These are phyloP conservation scores for Acrocalymma vagum DNA, from an alignment of 2,329 filamentous ascomycete species.

Conservation along the genomic window DNA sequence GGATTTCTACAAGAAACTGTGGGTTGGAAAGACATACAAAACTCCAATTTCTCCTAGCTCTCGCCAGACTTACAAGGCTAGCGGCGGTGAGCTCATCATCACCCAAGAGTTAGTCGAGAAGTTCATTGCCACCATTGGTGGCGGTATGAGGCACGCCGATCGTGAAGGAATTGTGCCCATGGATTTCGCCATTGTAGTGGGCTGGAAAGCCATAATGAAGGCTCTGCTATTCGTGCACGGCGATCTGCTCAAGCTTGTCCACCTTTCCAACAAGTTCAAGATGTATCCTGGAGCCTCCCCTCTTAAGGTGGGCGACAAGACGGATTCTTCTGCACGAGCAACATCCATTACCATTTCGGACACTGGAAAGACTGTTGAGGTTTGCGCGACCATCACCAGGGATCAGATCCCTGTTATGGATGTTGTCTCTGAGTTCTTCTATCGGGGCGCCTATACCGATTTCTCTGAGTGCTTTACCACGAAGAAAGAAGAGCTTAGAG, in stretches of 20 bases:
- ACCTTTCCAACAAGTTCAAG: constrained; percentile 23
- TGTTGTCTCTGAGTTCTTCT: constrained; percentile 25
- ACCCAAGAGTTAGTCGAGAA: constrained; percentile 14
- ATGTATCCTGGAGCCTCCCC: constrained; percentile 8
- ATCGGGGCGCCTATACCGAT: constrained; percentile 19
- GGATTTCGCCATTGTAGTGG: constrained; percentile 50
- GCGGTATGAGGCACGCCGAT: constrained; percentile 15
- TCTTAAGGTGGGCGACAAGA: constrained; percentile 18
- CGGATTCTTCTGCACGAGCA: constrained; percentile 9
- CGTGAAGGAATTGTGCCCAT: too few species aligned
- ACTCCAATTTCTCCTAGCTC: constrained; percentile 11
- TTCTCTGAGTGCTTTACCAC: constrained; percentile 17
- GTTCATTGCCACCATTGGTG: constrained; percentile 20
- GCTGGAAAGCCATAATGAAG: constrained; percentile 39
- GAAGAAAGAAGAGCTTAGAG: constrained; percentile 11
- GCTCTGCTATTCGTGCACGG: constrained; percentile 16
- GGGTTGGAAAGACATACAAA: constrained; percentile 20
- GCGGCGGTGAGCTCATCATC: constrained; percentile 15
- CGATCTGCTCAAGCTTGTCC: constrained; percentile 25
- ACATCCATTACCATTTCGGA: constrained; percentile 16
- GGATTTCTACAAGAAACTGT: constrained; percentile 22
- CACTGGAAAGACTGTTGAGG: constrained; percentile 18
- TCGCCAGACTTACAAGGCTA: constrained; percentile 13
- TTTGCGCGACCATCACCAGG: constrained; percentile 20
- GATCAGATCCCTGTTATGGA: constrained; percentile 18